Percentiles rank a stretch among this genome's conserved stretches.
Evolutionary conservation across 768 basidiomycete species (phyloP).

Genomic region (Gelatoporia subvermispora): DNA sequence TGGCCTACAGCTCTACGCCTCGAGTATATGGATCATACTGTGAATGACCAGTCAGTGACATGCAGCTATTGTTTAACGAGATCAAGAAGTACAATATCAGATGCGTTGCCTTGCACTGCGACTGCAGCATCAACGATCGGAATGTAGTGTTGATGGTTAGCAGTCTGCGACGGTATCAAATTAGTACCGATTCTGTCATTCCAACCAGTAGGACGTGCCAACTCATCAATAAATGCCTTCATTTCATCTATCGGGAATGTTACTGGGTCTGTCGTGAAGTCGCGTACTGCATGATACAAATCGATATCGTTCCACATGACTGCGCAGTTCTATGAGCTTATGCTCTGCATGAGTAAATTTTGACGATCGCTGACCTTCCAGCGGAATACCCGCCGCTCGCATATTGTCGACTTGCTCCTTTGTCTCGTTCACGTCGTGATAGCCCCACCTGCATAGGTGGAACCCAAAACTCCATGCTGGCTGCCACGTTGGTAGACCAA

Average conservation of each 20-base stretch:
- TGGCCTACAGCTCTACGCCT: slow-evolving; percentile 51
- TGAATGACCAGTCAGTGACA: not conserved
- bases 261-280: slow-evolving; percentile 66
- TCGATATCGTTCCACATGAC: slow-evolving; percentile 82
- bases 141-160: slow-evolving; percentile 53
- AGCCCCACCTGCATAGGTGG: slow-evolving; percentile 66
- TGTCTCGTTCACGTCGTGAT: slow-evolving; percentile 49
- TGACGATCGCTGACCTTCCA: slow-evolving; percentile 48
- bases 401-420: slow-evolving; percentile 48
- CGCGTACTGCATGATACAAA: slow-evolving; percentile 61
- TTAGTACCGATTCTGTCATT: not conserved
- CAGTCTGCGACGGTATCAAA: slow-evolving; percentile 22
- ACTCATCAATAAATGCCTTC: slow-evolving; percentile 45
- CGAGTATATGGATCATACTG: slow-evolving; percentile 66
- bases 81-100: slow-evolving; percentile 53
- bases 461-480: slow-evolving; percentile 77
- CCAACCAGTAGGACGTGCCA: slow-evolving; percentile 39
- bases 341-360: not conserved
- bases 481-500: slow-evolving; percentile 67
- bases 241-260: slow-evolving; percentile 55
- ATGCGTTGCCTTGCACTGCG: slow-evolving; percentile 49
- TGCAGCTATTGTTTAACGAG: not conserved
- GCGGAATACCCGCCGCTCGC: slow-evolving; percentile 68
- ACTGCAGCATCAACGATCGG: slow-evolving; percentile 69
- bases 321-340: slow-evolving; percentile 16